Evolutionary conservation across 441 rosid species (phyloP), one percentile per base, ranked within the genome.

Genomic region (Theobroma grandiflorum): DNA sequence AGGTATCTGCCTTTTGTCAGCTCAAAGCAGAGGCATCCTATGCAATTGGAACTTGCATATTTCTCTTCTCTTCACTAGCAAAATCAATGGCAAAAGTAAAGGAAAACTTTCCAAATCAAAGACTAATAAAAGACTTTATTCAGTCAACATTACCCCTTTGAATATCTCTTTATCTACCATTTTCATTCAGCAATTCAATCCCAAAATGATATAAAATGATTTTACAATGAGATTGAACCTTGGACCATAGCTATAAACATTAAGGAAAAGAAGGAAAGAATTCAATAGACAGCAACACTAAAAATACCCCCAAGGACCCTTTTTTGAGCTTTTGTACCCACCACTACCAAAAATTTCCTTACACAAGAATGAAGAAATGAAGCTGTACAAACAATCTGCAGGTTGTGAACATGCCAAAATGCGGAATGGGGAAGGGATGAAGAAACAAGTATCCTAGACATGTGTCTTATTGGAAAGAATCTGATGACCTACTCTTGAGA

Each of bases 351-450:
- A 91, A 86, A 64, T 90, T 85, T 90, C 84, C 90, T 79, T 91
- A 87, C 92, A 93, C 87, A 88, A 91, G 97, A 93, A 95, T 93
- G 89, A 93, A 93, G 93, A 90, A 87, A 89, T 89, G 91, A 87
- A 83, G 87, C 98, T 95, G 95, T 95, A 95, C 99, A 93, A 84
- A 82, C 81, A 86, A 82, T 86, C 80, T 82, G 88, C 80, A 81
- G 81, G 88, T 42, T 82, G 76, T 81, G 53, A 83, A 83, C 85
- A 78, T 35, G 83, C 18, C 47, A 57, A 75, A 84, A 82, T 76
- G 80, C 68, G 33, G 45, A 47, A 20, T 3, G 53, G 1, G 14
- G 42, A 65, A 61, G 68, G 53, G 84, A 83, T 38, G 82, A 85
- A 76, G 72, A 71, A 83, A 77, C 78, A 76, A 82, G 79, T 83